Evolutionary conservation across 345 rosid genomes (phyloP), one percentile per base, ranked within the genome.

Genomic region (Zanthoxylum bungeanum): DNA sequence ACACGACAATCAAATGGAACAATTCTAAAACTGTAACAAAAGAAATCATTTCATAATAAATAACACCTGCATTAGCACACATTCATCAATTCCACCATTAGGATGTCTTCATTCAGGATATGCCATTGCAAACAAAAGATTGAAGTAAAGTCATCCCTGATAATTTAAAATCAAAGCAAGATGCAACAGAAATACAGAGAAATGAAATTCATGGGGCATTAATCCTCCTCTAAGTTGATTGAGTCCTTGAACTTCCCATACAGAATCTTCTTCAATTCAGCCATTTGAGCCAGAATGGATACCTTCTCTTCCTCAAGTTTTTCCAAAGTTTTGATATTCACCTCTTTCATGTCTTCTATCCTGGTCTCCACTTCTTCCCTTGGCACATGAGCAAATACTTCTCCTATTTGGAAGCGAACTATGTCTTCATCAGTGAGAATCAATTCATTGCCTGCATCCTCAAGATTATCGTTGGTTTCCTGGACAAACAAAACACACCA

Each of bases 201-300:
- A 55, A 55, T 3, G 14, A 53, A 17, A 21, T 28, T 27, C 50
- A 22, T 30, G 0, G 9, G 46, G 12, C 8, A 50, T 68, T 71
- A 94, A 66, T 92, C 97, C 81, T 95, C 99, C 86, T 92, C 99
- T 16, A 95, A 86, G 80, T 95, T 95, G 81, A 89, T 95, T 60
- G 99, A 91, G 66, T 91, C 93, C 69, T 87, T 83, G 76, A 95
- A 92, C 85, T 95, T 95, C 7, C 86, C 96, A 27, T 95, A 95
- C 80, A 95, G 70, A n/a, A 89, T 73, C 69, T 89, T 92, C 90
- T 95, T 95, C 71, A 95, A 46, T 75, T 84, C 89, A 0, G 91
- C 83, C 99, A 91, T 95, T 74, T 86, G 90, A 1, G 84, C 81
- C 1, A 85, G 72, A 24, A 90, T 58, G 0, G 90, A 79, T 22